These are phyloP conservation scores for Dryas alaskensis DNA, from an alignment of 306 rosid species.

Conservation along the genomic window DNA sequence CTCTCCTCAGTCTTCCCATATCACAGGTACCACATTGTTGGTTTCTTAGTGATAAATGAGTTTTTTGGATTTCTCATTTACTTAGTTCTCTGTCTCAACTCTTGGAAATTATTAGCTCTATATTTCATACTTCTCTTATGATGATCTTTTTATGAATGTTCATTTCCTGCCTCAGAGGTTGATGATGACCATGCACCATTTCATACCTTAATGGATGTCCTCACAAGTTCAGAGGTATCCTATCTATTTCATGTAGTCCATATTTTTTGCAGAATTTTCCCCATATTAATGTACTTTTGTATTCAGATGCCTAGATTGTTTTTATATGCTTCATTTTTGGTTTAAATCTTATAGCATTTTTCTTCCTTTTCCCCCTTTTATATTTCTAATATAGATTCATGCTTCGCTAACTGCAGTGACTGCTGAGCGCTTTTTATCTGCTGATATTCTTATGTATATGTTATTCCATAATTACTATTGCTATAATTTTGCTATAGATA, in stretches of 20 bases:
- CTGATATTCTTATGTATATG: too few relatives aligned
- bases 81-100: not conserved
- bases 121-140: conserved; percentile 15
- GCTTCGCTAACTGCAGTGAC: too few relatives aligned
- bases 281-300: not conserved
- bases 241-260: not conserved
- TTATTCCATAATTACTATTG: too few relatives aligned
- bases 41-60: not conserved
- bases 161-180: conserved; percentile 36
- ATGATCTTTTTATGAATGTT: conserved; percentile 6
- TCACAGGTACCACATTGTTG: conserved; percentile 51
- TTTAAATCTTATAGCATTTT: too few relatives aligned
- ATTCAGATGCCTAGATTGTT: too few relatives aligned
- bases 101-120: not conserved
- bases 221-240: conserved; percentile 52
- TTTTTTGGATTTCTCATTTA: conserved; percentile 7
- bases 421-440: too few relatives aligned
- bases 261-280: too few relatives aligned
- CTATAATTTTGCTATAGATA: too few relatives aligned
- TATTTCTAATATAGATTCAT: too few relatives aligned
- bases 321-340: too few relatives aligned
- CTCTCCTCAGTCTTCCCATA: conserved; percentile 33
- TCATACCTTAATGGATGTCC: conserved; percentile 58
- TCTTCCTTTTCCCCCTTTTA: not conserved
- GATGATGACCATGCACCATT: conserved; percentile 4